Conservation (phyloP, 805 yeast genomes). For the Metschnikowia rubicola region DNA sequence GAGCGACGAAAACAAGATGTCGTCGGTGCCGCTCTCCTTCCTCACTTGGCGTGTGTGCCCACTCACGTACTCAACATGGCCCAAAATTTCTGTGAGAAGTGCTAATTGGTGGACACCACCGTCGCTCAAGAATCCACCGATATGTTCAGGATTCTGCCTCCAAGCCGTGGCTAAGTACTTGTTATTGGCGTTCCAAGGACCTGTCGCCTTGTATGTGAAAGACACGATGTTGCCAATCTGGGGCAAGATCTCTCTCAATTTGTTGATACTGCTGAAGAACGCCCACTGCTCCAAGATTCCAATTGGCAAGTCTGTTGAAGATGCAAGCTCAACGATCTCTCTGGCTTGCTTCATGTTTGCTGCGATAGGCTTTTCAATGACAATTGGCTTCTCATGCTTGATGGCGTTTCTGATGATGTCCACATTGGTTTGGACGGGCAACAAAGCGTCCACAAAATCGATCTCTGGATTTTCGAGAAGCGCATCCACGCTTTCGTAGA, state of each 20-base stretch:
- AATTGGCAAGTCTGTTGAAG: conserved; percentile 61
- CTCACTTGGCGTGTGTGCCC: conserved; percentile 78
- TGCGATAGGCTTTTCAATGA: conserved; percentile 90
- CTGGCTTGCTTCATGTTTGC: conserved; percentile 78
- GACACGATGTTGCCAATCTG: conserved; percentile 71
- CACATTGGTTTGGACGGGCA: conserved; percentile 83
- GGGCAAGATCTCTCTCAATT: conserved; percentile 53
- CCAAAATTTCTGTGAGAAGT: conserved; percentile 75
- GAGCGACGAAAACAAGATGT: conserved; percentile 69
- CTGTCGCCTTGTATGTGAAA: conserved; percentile 71
- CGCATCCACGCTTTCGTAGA: conserved; percentile 61
- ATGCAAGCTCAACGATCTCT: conserved; percentile 68
- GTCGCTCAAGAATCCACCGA: conserved; percentile 89
- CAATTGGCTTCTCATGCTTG: conserved; percentile 70
- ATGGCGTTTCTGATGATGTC: conserved; percentile 68
- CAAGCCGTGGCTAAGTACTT: conserved; percentile 71
- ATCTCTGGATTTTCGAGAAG: conserved; percentile 63
- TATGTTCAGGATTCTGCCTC: conserved; percentile 88
- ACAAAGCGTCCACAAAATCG: conserved; percentile 76
- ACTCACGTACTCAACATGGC: conserved; percentile 64
- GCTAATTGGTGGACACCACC: conserved; percentile 98
- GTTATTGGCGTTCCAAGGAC: conserved; percentile 59
- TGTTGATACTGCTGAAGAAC: conserved; percentile 56
- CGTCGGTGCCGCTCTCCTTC: conserved; percentile 76
- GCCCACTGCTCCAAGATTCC: conserved; percentile 85